Base-by-base conservation (phyloP, 208 protist species). In the Leishmania arabica region DNA sequence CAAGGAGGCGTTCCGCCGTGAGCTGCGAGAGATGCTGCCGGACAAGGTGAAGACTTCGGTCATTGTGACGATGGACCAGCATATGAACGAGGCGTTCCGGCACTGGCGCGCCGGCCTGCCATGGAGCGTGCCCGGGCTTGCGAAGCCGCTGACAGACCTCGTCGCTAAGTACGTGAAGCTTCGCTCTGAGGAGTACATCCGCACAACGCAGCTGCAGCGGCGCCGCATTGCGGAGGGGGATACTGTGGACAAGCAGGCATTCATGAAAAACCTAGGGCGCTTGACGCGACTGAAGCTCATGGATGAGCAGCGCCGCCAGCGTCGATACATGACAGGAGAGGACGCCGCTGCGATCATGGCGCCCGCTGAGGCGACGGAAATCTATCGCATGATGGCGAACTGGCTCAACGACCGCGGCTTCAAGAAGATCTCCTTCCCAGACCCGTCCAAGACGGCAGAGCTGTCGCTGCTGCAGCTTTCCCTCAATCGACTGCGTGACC, bases 11-110 rank as follows among this genome's bases (percentile, higher is more conserved):
- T 99, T 99, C 69, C 99, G 99, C 84, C 98, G 99, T 78, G 99
- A 99, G 88, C 99, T 99, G 79, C 89, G 99, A 0, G 99, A 99
- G 92, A 99, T 99, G 98, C 99, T 99, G 93, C 99, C 99, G 21
- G 99, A 99, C 81, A 99, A 99, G 85, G 95, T 99, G 66, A 98
- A 99, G 77, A 86, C 92, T 37, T 99, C 98, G 84, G 89, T 94
- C 75, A 99, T 99, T 78, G 92, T 98, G 66, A 98, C 96, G 15
- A 99, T 99, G 88, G 92, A 99, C 64, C 99, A 99, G 91, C 99
- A 99, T 91, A 95, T 99, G 70, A 98, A 95, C 85, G 99, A 99
- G 88, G 99, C 99, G 1, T 99, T 99, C 97, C 92, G 99, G 40
- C 98, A 99, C 92, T 99, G 94, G 95, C 99, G 99, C 88, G 99